These are phyloP conservation scores for Colletotrichum sp. DNA, from an alignment of 2,329 filamentous ascomycete species.

Conservation along the genomic window DNA sequence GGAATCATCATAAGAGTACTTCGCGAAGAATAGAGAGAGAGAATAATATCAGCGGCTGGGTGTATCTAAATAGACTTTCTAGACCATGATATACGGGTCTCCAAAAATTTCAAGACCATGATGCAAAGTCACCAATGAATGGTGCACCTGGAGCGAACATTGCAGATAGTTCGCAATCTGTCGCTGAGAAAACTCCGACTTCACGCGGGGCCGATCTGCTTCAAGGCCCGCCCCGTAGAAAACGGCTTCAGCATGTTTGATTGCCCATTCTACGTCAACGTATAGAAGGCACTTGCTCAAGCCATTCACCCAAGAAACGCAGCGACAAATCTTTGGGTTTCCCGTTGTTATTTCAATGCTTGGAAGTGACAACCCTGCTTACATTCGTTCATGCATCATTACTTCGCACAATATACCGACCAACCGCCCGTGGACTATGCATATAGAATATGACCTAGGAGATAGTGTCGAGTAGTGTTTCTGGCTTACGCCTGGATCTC, in stretches of 20 bases:
- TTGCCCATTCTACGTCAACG: not conserved
- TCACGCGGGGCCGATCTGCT: not conserved
- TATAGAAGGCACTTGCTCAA: not conserved
- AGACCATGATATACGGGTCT: not conserved
- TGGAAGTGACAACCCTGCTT: no score
- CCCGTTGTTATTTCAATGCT: no score
- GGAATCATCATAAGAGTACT: not conserved
- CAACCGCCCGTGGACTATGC: not conserved
- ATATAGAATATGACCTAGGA: not conserved
- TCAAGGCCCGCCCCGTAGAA: not conserved
- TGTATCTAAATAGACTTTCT: not conserved
- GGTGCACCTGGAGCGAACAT: not conserved
- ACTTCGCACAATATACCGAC: not conserved
- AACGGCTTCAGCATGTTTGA: not conserved
- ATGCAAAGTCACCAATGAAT: not conserved
- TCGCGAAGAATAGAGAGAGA: not conserved
- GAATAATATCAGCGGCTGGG: not conserved
- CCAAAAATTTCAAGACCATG: not conserved
- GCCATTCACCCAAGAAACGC: not conserved
- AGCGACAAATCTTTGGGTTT: not conserved
- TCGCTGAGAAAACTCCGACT: not conserved
- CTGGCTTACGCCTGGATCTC: not conserved
- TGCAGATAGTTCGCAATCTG: not conserved
- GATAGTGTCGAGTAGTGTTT: not conserved
- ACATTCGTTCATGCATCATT: not conserved